phyloP scores from a whole-genome alignment of 768 basidiomycete genomes.

The Grammothele lineata region DNA sequence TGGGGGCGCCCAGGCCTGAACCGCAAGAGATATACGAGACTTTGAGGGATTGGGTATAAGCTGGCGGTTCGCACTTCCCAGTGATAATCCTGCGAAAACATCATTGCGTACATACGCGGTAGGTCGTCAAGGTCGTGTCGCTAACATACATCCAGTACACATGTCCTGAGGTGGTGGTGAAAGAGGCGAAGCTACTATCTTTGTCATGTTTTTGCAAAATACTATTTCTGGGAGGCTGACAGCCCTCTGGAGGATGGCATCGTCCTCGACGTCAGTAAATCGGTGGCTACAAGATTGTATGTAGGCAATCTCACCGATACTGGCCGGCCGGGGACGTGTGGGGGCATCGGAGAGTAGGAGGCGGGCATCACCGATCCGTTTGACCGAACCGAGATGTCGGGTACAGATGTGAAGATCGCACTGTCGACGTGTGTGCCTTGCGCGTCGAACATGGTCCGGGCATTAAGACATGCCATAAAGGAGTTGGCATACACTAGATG shows the following conservation, averaged over 20 bases:
- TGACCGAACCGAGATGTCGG: constrained; percentile 13
- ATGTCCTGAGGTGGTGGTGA: constrained; percentile 1
- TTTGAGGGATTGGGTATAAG: too few species aligned
- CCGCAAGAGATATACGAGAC: too few species aligned
- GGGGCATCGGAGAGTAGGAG: constrained; percentile 5
- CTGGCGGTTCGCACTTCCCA: too few species aligned
- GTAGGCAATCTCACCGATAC: constrained; percentile 3
- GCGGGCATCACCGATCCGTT: constrained; percentile 1
- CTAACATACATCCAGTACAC: constrained; percentile 10
- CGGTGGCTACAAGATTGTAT: too few species aligned
- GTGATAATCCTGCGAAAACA: too few species aligned
- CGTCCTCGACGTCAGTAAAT: too few species aligned
- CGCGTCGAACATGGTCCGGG: constrained; percentile 6
- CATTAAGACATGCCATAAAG: constrained; percentile 16
- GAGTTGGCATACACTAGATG: constrained; percentile 11
- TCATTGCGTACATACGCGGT: too few species aligned
- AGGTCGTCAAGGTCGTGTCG: constrained; percentile 4
- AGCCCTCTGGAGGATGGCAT: constrained; percentile 7
- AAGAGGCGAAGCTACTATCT: neutral
- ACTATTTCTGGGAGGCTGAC: constrained; percentile 11
- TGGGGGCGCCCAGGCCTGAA: too few species aligned
- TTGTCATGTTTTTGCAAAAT: constrained; percentile 8
- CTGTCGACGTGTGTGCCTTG: constrained; percentile 5
- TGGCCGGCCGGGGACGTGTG: constrained; percentile 1
- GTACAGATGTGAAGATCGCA: constrained; percentile 11